Base-by-base conservation (phyloP, 805 yeast genomes). In the Clavispora phyllophila region DNA sequence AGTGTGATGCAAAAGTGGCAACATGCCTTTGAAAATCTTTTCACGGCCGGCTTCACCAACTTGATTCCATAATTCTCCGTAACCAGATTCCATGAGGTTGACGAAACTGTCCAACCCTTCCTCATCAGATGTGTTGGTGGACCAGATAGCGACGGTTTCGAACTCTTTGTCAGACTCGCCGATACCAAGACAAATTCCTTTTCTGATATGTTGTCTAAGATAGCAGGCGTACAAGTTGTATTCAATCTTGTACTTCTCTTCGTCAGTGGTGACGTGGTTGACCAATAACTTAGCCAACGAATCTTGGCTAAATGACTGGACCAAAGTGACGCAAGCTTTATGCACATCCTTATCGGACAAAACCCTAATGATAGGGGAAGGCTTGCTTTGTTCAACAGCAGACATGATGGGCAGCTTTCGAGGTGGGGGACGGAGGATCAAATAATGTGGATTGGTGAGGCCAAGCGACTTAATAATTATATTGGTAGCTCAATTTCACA, bases 71-170 rank as follows among this genome's bases (percentile, higher is more conserved):
- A 78, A 62, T 53, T 67, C 62, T 23, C 72, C 74, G 60, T 72
- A 78, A 5, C 82, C 82, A 8, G 81, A 64, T 48, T 73, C 68
- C 62, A 76, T 67, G 48, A 78, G 56, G 18, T 73, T 74, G 32
- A 68, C 48, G 53, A 71, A 74, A 38, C 70, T 63, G 39, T 76
- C 78, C 36, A 75, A 55, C 3, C 74, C 73, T 9, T 63, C 67
- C 6, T 54, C 58, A 4, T 51, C 54, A 9, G 72, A 66, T 10
- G 65, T 69, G 5, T 82, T 82, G 23, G 62, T 62, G 10, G 77
- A 63, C 81, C 81, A 78, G 19, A 76, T 56, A 5, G 78, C 73
- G 25, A 78, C 82, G 7, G 81, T 72, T 60, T 78, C 81, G 55
- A 73, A 78, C 4, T 54, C 55, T 0, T 53, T 54, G 0, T 49